A percentile compares a stretch with the other conserved stretches of the same genome.
Conservation (phyloP, 2,329 filamentous ascomycete species). For the Arthrobotrys musiformis region DNA sequence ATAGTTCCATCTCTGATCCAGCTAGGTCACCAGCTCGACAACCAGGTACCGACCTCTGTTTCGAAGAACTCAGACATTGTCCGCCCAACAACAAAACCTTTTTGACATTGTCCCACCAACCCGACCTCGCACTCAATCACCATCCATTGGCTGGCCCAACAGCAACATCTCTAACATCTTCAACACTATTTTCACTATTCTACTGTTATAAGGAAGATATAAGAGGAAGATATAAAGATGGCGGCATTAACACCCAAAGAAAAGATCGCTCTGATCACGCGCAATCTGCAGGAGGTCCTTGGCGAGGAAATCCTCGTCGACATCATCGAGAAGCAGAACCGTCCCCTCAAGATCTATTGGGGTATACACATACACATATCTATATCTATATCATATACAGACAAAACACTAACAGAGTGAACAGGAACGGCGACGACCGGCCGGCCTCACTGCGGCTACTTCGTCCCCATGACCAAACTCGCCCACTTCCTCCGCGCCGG, state of each 20-base stretch:
- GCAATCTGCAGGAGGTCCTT: constrained; percentile 83
- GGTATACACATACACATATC: constrained; percentile 64
- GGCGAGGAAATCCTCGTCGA: constrained; percentile 85
- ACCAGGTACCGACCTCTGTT: no score
- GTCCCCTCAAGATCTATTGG: constrained; percentile 85
- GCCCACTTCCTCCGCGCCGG: constrained; percentile 86
- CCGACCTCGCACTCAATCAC: no score
- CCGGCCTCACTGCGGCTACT: constrained; percentile 89
- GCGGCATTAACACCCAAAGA: constrained; percentile 64
- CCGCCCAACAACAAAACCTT: no score
- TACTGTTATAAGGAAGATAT: no score
- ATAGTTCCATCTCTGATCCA: no score
- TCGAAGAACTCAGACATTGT: no score
- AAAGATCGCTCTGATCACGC: constrained; percentile 78
- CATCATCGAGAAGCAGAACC: constrained; percentile 75
- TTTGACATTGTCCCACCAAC: no score
- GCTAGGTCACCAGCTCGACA: no score
- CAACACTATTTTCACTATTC: no score
- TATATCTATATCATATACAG: background rate
- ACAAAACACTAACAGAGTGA: background rate
- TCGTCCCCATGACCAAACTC: constrained; percentile 88
- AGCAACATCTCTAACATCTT: no score
- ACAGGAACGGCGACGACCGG: constrained; percentile 82
- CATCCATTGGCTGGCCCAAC: no score
- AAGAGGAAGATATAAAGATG: constrained; percentile 60